Percentiles rank a stretch among this genome's conserved stretches.
phyloP scores from a whole-genome alignment of 176 grass and related monocot genomes.

The Oryza rufipogon region DNA sequence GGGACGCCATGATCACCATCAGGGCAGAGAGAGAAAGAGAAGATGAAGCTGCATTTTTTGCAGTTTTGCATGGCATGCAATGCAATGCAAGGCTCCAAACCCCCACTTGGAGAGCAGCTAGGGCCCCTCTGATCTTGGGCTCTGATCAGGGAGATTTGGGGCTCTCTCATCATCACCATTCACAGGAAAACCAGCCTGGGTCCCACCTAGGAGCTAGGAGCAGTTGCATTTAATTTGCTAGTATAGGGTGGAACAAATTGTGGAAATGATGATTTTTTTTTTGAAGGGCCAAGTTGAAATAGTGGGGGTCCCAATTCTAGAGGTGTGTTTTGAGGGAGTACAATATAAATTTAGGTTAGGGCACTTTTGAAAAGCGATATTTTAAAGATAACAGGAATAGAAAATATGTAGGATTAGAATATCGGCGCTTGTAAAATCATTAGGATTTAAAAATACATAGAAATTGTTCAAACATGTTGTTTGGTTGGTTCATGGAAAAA shows the following conservation, averaged over 20 bases:
- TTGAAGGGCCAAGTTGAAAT: background rate
- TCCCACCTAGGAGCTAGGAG: constrained; percentile 22
- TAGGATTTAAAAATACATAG: no score
- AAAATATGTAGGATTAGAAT: no score
- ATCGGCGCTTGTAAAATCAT: no score
- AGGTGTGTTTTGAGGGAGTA: no score
- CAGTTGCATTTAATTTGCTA: constrained; percentile 21
- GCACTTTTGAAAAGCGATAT: no score
- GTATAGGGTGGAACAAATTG: background rate
- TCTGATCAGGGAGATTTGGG: constrained; percentile 54
- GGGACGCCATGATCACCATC: constrained; percentile 42
- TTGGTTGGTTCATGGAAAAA: no score
- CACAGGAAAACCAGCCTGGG: constrained; percentile 46
- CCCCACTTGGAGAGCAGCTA: constrained; percentile 58
- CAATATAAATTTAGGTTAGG: no score
- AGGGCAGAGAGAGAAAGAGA: constrained; percentile 26
- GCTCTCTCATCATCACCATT: constrained; percentile 39
- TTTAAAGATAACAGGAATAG: no score
- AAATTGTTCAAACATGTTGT: no score
- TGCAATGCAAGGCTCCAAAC: constrained; percentile 29
- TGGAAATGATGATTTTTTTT: background rate
- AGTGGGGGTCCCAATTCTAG: background rate
- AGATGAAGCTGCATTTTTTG: constrained; percentile 9
- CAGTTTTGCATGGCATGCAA: constrained; percentile 1
- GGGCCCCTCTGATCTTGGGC: constrained; percentile 45